Percentiles rank a stretch among this genome's conserved stretches.
Evolutionary conservation across 345 rosid species (phyloP).

Genomic region (Anacardium occidentale): DNA sequence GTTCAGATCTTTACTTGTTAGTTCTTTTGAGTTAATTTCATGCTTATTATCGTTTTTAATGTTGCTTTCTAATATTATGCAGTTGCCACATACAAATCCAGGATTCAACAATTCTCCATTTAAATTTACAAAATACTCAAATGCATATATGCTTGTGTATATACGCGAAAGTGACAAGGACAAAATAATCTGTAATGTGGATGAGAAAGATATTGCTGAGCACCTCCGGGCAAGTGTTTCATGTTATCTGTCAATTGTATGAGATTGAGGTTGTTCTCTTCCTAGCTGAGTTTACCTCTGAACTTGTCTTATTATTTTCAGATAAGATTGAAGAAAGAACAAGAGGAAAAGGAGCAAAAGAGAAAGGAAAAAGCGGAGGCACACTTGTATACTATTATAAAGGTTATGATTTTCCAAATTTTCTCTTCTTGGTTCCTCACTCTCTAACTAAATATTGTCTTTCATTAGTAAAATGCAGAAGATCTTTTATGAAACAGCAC

Average conservation of each 20-base stretch:
- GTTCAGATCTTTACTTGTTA: background rate
- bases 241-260: background rate
- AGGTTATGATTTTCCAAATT: slow-evolving; percentile 28
- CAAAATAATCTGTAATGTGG: slow-evolving; percentile 92
- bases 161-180: slow-evolving; percentile 96
- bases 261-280: background rate
- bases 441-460: background rate
- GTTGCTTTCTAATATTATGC: slow-evolving; percentile 15
- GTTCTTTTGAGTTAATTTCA: background rate
- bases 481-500: background rate
- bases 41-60: background rate
- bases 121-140: slow-evolving; percentile 86
- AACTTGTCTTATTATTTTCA: slow-evolving; percentile 19
- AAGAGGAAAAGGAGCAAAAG: slow-evolving; percentile 64
- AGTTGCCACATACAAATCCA: slow-evolving; percentile 88
- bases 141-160: slow-evolving; percentile 99
- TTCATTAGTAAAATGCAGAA: background rate
- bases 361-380: slow-evolving; percentile 58
- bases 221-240: slow-evolving; percentile 59
- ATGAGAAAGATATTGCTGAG: slow-evolving; percentile 93
- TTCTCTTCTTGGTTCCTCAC: background rate
- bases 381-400: slow-evolving; percentile 56
- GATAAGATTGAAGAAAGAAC: slow-evolving; percentile 56
- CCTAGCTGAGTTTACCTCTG: background rate
- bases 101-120: slow-evolving; percentile 90